A percentile compares a stretch with the other conserved stretches of the same genome.
Conservation (phyloP, 345 rosid species). For the Pelargonium nanum region DNA sequence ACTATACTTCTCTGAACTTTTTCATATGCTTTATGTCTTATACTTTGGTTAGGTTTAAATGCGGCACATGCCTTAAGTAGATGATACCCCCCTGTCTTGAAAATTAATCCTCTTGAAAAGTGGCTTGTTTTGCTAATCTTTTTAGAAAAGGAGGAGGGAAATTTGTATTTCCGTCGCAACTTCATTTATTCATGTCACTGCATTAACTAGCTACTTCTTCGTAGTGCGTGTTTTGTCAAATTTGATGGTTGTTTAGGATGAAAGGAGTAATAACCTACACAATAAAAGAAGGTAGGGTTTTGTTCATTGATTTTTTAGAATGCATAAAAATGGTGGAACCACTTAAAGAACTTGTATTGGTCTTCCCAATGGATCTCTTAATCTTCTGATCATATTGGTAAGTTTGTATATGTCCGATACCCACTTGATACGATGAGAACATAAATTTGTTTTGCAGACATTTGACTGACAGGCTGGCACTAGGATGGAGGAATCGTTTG, state of each 20-base stretch:
- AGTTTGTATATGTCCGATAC: neutral
- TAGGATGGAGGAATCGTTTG: conserved; percentile 92
- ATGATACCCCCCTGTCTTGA: neutral
- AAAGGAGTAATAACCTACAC: neutral
- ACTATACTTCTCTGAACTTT: neutral
- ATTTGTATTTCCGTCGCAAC: neutral
- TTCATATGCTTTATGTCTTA: neutral
- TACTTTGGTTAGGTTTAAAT: neutral
- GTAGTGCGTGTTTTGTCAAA: neutral
- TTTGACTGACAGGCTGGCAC: conserved; percentile 71
- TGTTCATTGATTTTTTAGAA: neutral
- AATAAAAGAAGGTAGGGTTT: neutral
- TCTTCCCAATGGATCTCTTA: neutral
- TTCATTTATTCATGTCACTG: neutral
- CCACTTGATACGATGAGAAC: neutral
- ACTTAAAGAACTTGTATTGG: neutral
- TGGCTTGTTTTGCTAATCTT: too few relatives aligned
- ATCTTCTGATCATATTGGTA: neutral
- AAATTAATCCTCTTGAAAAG: too few relatives aligned
- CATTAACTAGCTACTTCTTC: neutral
- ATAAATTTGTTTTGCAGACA: conserved; percentile 41
- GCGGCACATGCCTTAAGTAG: neutral
- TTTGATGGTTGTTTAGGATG: neutral
- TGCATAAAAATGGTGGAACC: neutral
- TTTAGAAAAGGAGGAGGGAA: neutral